Conservation (phyloP, 768 basidiomycete genomes). For the Russula brevipes region DNA sequence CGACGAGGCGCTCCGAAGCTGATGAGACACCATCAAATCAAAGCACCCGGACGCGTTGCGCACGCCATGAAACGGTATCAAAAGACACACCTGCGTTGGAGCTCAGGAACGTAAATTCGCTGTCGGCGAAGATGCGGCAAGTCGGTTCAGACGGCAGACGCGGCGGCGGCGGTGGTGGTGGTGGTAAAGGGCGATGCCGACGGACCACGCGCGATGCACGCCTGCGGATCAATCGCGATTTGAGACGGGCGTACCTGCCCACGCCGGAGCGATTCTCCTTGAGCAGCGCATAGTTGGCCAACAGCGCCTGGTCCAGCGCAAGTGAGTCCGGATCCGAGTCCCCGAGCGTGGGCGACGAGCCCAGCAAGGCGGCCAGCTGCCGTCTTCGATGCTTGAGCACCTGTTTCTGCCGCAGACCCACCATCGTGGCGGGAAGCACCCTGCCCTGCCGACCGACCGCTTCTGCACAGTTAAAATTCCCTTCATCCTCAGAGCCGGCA, state of each 20-base stretch:
- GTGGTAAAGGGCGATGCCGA: slow-evolving; percentile 34
- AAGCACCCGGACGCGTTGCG: slow-evolving; percentile 23
- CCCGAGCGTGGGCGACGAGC: slow-evolving; percentile 45
- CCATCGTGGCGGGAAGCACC: slow-evolving; percentile 55
- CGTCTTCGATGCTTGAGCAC: slow-evolving; percentile 61
- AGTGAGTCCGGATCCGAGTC: slow-evolving; percentile 42
- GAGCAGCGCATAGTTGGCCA: slow-evolving; percentile 37
- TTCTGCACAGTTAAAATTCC: not conserved
- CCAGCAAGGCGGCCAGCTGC: slow-evolving; percentile 66
- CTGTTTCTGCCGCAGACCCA: slow-evolving; percentile 72
- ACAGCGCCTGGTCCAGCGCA: slow-evolving; percentile 73
- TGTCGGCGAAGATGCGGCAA: slow-evolving; percentile 40
- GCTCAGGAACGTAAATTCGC: slow-evolving; percentile 57
- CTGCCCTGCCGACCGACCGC: slow-evolving; percentile 36
- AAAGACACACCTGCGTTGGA: slow-evolving; percentile 66
- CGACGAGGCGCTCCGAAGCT: slow-evolving; percentile 70
- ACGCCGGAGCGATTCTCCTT: not conserved
- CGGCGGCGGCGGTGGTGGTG: not conserved
- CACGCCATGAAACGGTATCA: slow-evolving; percentile 28
- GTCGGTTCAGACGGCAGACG: slow-evolving; percentile 33
- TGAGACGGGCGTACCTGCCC: slow-evolving; percentile 8
- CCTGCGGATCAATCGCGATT: slow-evolving; percentile 49
- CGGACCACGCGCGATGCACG: slow-evolving; percentile 48
- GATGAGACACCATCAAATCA: slow-evolving; percentile 26
- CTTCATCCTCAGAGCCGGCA: not conserved